These are phyloP conservation scores for Neopestalotiopsis clavispora DNA, from an alignment of 2,329 filamentous ascomycete genomes.

Conservation along the genomic window DNA sequence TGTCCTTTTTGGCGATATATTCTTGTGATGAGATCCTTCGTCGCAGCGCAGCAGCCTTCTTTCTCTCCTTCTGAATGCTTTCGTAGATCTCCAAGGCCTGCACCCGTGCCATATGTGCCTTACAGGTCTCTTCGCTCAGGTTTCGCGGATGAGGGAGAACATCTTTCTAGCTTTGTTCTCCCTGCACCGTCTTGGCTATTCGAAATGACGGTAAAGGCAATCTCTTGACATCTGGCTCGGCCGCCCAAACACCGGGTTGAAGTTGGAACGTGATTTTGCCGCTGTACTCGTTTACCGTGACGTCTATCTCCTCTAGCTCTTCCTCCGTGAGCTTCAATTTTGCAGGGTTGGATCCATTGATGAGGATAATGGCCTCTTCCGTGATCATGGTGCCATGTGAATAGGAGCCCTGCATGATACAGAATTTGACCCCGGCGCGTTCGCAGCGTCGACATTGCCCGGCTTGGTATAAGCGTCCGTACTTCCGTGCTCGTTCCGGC, in stretches of 20 bases:
- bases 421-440: not conserved
- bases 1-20: not conserved
- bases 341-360: not conserved
- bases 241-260: not conserved
- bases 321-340: not conserved
- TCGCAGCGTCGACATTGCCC: not conserved
- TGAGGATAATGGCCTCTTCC: not conserved
- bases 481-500: not conserved
- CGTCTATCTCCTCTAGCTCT: not conserved
- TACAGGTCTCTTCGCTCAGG: not conserved
- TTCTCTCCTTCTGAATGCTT: not conserved
- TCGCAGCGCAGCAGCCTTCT: not conserved
- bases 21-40: not conserved
- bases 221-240: not conserved
- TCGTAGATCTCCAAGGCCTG: not conserved
- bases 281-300: not conserved
- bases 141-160: not conserved
- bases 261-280: not conserved
- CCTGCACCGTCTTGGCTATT: not conserved
- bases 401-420: not conserved
- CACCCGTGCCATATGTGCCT: not conserved
- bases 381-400: not conserved
- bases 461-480: not conserved
- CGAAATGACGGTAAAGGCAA: not conserved
- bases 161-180: not conserved